Evolutionary conservation across 2,329 filamentous ascomycete species (phyloP), one percentile per base, ranked within the genome.

Genomic region (Sclerotinia sclerotiorum): DNA sequence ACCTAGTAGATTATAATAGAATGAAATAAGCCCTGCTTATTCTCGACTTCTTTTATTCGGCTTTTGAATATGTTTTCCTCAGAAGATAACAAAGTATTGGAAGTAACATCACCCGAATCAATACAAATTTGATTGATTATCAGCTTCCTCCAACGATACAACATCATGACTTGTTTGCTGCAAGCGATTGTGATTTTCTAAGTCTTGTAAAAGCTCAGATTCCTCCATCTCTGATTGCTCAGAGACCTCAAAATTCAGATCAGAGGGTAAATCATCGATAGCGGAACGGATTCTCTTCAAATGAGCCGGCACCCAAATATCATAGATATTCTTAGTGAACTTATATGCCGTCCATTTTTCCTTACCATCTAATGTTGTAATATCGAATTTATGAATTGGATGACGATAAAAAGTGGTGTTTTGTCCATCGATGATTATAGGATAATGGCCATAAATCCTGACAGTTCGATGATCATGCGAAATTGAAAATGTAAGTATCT

Each of bases 401-500:
- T 78, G 73, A 44, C 74, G 74, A 68, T 77, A 75, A 63, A 75
- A 77, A 0, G 69, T 72, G 13, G 71, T 74, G 32, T 35, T 6
- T 5, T 70, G 60, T 0, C 52, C 29, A 55, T 39, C 35, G 5
- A 69, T 39, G 13, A 72, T 72, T 8, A 78, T 35, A 71, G 76
- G 69, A 65, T 79, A 79, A 60, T 79, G 73, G 19, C 75, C 73
- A 60, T 77, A 79, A 39, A 79, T 78, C 61, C 75, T 70, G 1
- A 78, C 77, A 0, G 65, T 65, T 2, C 39, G 19, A 35, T 72
- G 6, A 51, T 71, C 58, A 24, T 73, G 65, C 42, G 69, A 73
- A 39, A 72, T 39, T 61, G 81, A 83, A 69, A 82, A 84, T 27
- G 76, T 77, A 11, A 83, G 75, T 35, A 83, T 79, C 69, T 82